Conservation (phyloP, 306 rosid species). For the Ormosia semicastrata region DNA sequence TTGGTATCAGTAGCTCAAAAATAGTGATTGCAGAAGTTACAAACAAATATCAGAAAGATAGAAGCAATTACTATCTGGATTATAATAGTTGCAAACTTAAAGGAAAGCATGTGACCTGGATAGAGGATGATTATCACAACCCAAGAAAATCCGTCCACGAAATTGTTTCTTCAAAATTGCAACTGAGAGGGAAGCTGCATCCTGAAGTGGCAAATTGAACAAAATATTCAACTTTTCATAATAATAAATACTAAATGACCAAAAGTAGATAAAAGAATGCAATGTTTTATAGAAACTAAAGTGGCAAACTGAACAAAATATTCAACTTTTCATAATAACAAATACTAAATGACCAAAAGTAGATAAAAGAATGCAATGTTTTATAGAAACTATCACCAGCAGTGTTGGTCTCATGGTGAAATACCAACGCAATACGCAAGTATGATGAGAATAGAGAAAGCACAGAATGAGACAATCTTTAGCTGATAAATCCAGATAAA, state of each 20-base stretch:
- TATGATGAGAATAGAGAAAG: neutral
- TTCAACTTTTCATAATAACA: slow-evolving; percentile 2
- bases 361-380: neutral
- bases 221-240: slow-evolving; percentile 1
- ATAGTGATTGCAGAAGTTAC: neutral
- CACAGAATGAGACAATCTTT: neutral
- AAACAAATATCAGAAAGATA: neutral
- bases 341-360: neutral
- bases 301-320: neutral
- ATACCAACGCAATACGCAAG: neutral
- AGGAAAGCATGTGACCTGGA: slow-evolving; percentile 60
- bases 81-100: neutral
- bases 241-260: slow-evolving; percentile 1
- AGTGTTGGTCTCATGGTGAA: neutral
- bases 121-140: slow-evolving; percentile 92
- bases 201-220: slow-evolving; percentile 45
- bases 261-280: neutral
- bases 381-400: neutral
- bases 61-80: neutral
- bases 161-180: slow-evolving; percentile 76
- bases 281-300: slow-evolving; percentile 51
- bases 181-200: slow-evolving; percentile 83
- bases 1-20: neutral
- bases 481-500: neutral
- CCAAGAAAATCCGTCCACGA: slow-evolving; percentile 67